Evolutionary conservation across 78 protist species (phyloP), one percentile per base, ranked within the genome.

Genomic region (Planoprotostelium fungivorum): DNA sequence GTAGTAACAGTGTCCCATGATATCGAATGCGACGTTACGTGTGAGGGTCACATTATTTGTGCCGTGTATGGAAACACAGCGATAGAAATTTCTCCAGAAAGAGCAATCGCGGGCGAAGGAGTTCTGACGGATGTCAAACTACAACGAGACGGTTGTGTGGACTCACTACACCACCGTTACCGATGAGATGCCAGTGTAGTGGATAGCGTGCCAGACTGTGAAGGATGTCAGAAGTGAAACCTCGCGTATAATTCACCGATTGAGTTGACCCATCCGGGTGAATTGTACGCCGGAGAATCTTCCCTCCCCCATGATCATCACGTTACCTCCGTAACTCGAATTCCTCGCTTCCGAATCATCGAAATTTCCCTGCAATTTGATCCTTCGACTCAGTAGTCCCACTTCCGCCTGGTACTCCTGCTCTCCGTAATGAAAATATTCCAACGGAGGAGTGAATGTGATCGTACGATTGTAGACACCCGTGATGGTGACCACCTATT

Each of bases 371-470:
- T 73, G 36, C 85, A 93, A 83, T 0, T 84, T 63, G 29, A 93
- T 91, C 9, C 89, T 37, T 35, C 97, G 73, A 10, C 90, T 36
- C 25, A 95, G 89, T 0, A 93, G 37, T 29, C 91, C 97, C 34
- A 95, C 94, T 87, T 96, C 96, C 0, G 92, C 95, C 83, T 94
- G 97, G 63, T 93, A 96, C 73, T 91, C 97, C 51, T 51, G 84
- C 34, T 85, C 94, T 38, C 91, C 95, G 63, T 63, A 91, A 93
- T 96, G 96, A 10, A 35, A 25, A 31, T 38, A 90, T 25, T 35
- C 84, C 35, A 92, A 37, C 36, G 95, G 95, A 29, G 28, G 1
- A 0, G 83, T 86, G 29, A 94, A 91, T 36, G 38, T 84, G 34
- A 87, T 34, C 37, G 34, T 36, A 35, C 34, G 39, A n/a, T 86